Percentiles rank a stretch among this genome's conserved stretches.
Conservation (phyloP, 805 yeast genomes). For the Komagataella ulmi region DNA sequence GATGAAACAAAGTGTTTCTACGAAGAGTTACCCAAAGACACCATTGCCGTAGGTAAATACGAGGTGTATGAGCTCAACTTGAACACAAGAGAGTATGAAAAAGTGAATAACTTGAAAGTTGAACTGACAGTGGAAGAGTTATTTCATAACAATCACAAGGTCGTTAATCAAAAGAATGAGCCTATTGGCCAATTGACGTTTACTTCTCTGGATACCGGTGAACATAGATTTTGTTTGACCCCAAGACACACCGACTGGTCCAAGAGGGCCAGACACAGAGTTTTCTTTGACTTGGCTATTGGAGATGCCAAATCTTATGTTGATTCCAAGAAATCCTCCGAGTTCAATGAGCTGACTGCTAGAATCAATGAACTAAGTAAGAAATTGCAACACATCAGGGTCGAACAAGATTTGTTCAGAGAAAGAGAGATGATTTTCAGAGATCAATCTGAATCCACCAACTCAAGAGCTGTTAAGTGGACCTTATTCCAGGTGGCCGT, state of each 20-base stretch:
- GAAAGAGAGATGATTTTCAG: conserved; percentile 66
- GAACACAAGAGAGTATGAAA: conserved; percentile 30
- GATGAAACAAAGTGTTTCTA: conserved; percentile 73
- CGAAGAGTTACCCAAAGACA: conserved; percentile 64
- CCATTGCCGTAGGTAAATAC: conserved; percentile 71
- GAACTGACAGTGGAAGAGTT: conserved; percentile 66
- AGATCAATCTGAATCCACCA: conserved; percentile 58
- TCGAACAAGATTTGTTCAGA: conserved; percentile 57
- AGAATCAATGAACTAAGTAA: conserved; percentile 41
- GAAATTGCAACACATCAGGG: conserved; percentile 44
- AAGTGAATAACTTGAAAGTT: conserved; percentile 42
- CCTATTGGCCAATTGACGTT: conserved; percentile 61
- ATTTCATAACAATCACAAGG: conserved; percentile 66
- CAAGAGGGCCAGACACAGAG: conserved; percentile 38
- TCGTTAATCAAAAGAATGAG: conserved; percentile 53
- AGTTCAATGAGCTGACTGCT: conserved; percentile 40
- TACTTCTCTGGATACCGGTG: conserved; percentile 65
- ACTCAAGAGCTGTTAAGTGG: conserved; percentile 63
- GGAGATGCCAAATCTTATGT: conserved; percentile 51
- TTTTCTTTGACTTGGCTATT: conserved; percentile 55
- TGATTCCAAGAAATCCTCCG: conserved; percentile 54
- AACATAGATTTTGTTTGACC: conserved; percentile 64
- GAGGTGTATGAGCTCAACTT: conserved; percentile 53
- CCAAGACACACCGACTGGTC: conserved; percentile 35
- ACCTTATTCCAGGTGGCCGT: conserved; percentile 53